Evolutionary conservation across 495 filamentous ascomycete species (phyloP), one percentile per base, ranked within the genome.

Genomic region (Viridothelium virens): DNA sequence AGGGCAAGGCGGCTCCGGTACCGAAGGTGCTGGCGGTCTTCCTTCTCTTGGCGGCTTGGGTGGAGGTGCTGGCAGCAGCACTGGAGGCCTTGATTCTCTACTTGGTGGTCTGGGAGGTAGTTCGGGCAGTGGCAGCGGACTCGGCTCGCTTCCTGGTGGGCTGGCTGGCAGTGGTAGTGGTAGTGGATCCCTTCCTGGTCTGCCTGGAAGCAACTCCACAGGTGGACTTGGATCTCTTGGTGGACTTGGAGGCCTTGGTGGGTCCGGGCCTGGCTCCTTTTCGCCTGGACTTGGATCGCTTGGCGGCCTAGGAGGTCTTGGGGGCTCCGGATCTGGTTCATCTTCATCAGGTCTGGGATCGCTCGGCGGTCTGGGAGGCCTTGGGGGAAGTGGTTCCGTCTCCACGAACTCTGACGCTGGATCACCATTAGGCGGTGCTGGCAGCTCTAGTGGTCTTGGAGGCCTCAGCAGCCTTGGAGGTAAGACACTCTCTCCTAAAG

Each of bases 121-220:
- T 53, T 53, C 48, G 11, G n/a, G 48, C 48, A 53, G 48, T 18
- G 48, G 48, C 14, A 44, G 41, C 48, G 48, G 48, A 53, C 48
- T 53, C 5, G 48, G 48, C 48, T 53, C 48, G n/a, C 48, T 53
- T 11, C 16, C 16, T 5, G 48, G 48, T n/a, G 48, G 48, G 12
- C 48, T 53, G 5, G 48, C 1, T 25, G 48, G 48, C 5, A 14
- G 11, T 53, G 48, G 48, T 1, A 14, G 7, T 14, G 41, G 41
- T 14, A 7, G 7, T 44, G 14, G 41, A 0, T 7, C 41, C 14
- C 6, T 44, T 14, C 41, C 41, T 44, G 41, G 41, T 44, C 41
- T 14, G 14, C 41, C 41, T 53, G n/a, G 48, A 14, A 46, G 41
- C 41, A 46, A 46, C 14, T 46, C 41, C 41, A 46, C 41, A 46